Conservation (phyloP, 306 rosid genomes). For the Prunus salicina region DNA sequence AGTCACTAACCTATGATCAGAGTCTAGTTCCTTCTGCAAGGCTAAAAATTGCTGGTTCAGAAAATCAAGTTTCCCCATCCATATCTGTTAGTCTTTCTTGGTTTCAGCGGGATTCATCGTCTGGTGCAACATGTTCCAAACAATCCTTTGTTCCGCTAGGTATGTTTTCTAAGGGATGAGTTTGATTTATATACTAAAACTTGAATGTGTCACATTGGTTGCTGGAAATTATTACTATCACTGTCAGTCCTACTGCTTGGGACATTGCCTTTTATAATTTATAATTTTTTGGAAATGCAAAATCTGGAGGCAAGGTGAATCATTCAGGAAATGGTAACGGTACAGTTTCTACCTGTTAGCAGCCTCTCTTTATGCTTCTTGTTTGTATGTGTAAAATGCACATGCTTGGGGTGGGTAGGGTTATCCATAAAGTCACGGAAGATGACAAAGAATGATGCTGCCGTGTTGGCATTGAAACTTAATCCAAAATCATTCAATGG, state of each 20-base stretch:
- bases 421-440: not conserved
- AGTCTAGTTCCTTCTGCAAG: constrained; percentile 65
- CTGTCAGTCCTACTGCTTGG: not conserved
- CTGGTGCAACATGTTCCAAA: constrained; percentile 46
- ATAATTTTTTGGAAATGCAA: constrained; percentile 49
- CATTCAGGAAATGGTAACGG: constrained; percentile 27
- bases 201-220: not conserved
- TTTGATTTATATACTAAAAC: constrained; percentile 2
- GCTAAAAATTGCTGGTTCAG: constrained; percentile 38
- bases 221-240: not conserved
- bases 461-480: not conserved
- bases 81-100: constrained; percentile 43
- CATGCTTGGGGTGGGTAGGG: not conserved
- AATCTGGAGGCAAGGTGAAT: constrained; percentile 44
- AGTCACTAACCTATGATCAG: constrained; percentile 65
- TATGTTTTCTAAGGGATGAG: constrained; percentile 19
- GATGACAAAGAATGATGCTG: constrained; percentile 1
- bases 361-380: constrained; percentile 2
- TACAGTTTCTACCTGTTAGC: constrained; percentile 1
- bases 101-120: constrained; percentile 39
- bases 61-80: constrained; percentile 24
- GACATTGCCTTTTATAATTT: not conserved
- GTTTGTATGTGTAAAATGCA: not conserved
- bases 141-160: constrained; percentile 48
- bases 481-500: not conserved